Evolutionary conservation across 495 filamentous ascomycete species (phyloP), one percentile per base, ranked within the genome.

Genomic region (Lasiosphaeris hirsuta): DNA sequence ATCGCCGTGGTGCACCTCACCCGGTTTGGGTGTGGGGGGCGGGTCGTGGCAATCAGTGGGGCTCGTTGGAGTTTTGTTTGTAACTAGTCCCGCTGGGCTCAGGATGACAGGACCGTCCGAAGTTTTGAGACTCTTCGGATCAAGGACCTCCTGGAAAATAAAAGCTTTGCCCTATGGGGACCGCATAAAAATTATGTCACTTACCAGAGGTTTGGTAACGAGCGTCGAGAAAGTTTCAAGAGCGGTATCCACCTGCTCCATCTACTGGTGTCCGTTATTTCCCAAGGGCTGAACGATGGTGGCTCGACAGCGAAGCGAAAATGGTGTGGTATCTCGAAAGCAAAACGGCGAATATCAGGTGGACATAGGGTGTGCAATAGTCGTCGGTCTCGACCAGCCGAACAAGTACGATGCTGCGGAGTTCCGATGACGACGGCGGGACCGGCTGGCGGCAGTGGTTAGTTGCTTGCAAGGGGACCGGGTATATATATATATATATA

Each of bases 401-500:
- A 52, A 3, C 38, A 50, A 61, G 49, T 37, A 44, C 58, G 61
- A 63, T 60, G 58, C 56, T 66, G 66, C 63, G 62, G 43, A 34
- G 48, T 60, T 48, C 66, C 66, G 66, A 48, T 19, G 44, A 60
- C 48, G 56, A 49, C 37, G 50, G 49, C 44, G 57, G 39, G 49
- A 43, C 14, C 51, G 56, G 51, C 18, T 51, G 53, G 50, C 53
- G 53, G 59, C 53, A 57, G 56, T 4, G 40, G 15, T 35, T 35
- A 5, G 23, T 30, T 5, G 23, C 23, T 30, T 30, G 23, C 23
- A 39, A n/a, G 47, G 33, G 17, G 41, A 10, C 18, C 47, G 11
- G 34, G 46, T 10, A 10, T 14, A 19, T n/a, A n/a, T 10, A 10
- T 14, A 19, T 10, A 10, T 14, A 19, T 10, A 10, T 14, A 19